These are phyloP conservation scores for Sphaerulina musiva DNA, from an alignment of 2,329 filamentous ascomycete genomes.

Conservation along the genomic window DNA sequence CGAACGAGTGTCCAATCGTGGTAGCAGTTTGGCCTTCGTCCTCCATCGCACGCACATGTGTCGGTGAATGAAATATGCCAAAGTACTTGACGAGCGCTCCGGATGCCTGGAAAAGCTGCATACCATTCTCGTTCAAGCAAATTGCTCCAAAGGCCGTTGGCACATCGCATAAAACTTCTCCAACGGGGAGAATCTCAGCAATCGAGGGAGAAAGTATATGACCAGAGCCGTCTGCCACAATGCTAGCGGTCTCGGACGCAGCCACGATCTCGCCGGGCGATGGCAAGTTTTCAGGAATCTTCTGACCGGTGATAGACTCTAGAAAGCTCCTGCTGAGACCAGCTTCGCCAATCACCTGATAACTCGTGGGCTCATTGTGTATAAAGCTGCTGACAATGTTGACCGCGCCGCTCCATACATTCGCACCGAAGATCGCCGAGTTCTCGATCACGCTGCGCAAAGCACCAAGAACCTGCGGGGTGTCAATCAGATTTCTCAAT, in stretches of 20 bases:
- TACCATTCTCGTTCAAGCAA: constrained; percentile 78
- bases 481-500: constrained; percentile 88
- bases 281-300: constrained; percentile 25
- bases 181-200: constrained; percentile 70
- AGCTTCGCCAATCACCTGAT: constrained; percentile 89
- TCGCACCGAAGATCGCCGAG: constrained; percentile 72
- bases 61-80: constrained; percentile 90
- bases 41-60: constrained; percentile 79
- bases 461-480: constrained; percentile 71
- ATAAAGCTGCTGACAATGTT: constrained; percentile 93
- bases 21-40: constrained; percentile 60
- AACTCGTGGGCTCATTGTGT: constrained; percentile 97
- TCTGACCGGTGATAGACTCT: constrained; percentile 59
- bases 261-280: constrained; percentile 20
- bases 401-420: constrained; percentile 92
- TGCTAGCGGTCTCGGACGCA: constrained; percentile 4
- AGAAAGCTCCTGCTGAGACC: constrained; percentile 82
- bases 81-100: constrained; percentile 79
- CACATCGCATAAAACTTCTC: constrained; percentile 80
- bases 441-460: constrained; percentile 77
- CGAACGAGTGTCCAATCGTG: constrained; percentile 75
- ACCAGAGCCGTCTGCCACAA: constrained; percentile 19
- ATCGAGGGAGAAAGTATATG: constrained; percentile 24
- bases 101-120: constrained; percentile 80
- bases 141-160: constrained; percentile 89